A percentile compares a stretch with the other conserved stretches of the same genome.
phyloP scores from a whole-genome alignment of 371 early-diverging fungal genomes.

The Mucor circinelloides region DNA sequence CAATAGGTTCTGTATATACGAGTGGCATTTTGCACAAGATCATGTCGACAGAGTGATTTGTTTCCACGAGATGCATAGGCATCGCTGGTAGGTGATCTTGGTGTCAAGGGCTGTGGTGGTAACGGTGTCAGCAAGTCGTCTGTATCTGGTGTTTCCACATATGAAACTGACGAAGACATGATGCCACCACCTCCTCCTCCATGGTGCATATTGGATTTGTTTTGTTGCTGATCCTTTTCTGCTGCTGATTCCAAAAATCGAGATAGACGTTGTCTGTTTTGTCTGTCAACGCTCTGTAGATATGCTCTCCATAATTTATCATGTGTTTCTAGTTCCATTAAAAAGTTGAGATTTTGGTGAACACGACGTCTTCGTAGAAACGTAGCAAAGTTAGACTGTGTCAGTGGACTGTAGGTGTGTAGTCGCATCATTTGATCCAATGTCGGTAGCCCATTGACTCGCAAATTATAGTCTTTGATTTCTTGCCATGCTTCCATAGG shows the following conservation, averaged over 20 bases:
- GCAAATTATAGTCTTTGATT: conserved; percentile 52
- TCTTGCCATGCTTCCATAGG: conserved; percentile 58
- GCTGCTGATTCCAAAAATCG: conserved; percentile 37
- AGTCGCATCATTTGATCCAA: conserved; percentile 52
- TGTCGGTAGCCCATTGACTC: conserved; percentile 53
- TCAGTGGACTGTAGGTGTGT: conserved; percentile 40
- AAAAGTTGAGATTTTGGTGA: conserved; percentile 48
- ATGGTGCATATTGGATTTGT: background rate
- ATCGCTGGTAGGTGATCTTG: conserved; percentile 3
- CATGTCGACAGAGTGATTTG: conserved; percentile 34
- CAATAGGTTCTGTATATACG: conserved; percentile 52
- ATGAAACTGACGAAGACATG: conserved; percentile 4
- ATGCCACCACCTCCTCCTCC: conserved; percentile 8
- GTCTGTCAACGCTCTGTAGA: conserved; percentile 31
- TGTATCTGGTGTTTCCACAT: conserved; percentile 35
- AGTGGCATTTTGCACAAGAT: conserved; percentile 47
- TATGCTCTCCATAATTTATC: conserved; percentile 51
- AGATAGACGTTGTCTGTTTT: conserved; percentile 38
- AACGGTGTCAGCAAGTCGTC: conserved; percentile 27
- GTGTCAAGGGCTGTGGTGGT: conserved; percentile 22
- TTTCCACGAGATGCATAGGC: conserved; percentile 38
- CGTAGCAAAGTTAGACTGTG: conserved; percentile 42
- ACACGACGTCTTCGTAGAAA: conserved; percentile 41
- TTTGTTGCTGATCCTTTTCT: conserved; percentile 14
- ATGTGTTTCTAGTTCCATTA: conserved; percentile 50